Conservation (phyloP, 2,329 filamentous ascomycete species). For the Xylariaceae sp. region DNA sequence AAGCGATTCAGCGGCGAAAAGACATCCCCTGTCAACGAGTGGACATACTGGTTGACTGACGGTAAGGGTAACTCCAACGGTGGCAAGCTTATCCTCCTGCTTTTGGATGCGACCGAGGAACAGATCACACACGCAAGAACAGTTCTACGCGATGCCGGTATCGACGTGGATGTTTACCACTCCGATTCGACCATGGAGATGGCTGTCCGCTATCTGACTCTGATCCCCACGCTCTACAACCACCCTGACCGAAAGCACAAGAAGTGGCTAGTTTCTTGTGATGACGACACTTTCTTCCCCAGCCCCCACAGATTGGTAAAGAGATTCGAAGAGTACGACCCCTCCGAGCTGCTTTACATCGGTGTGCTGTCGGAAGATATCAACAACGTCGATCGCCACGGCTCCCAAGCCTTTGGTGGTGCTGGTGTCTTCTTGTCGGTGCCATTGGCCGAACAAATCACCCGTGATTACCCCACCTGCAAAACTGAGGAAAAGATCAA, state of each 20-base stretch:
- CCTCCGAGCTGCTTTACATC: slow-evolving; percentile 50
- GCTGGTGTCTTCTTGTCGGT: slow-evolving; percentile 58
- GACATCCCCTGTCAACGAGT: slow-evolving; percentile 52
- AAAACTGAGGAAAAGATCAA: slow-evolving; percentile 46
- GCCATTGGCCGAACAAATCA: slow-evolving; percentile 42
- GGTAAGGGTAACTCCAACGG: slow-evolving; percentile 51
- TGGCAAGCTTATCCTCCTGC: slow-evolving; percentile 50
- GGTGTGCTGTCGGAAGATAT: slow-evolving; percentile 59
- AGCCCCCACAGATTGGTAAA: slow-evolving; percentile 51
- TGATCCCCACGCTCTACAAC: slow-evolving; percentile 50
- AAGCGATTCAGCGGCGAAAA: slow-evolving; percentile 47
- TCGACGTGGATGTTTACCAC: slow-evolving; percentile 53
- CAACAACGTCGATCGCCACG: slow-evolving; percentile 54
- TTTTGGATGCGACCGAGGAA: slow-evolving; percentile 48
- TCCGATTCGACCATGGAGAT: slow-evolving; percentile 50
- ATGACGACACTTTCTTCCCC: slow-evolving; percentile 62
- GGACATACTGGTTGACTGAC: slow-evolving; percentile 57
- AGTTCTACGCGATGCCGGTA: slow-evolving; percentile 43
- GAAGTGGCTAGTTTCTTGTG: slow-evolving; percentile 58
- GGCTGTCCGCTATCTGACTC: slow-evolving; percentile 53
- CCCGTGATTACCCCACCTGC: slow-evolving; percentile 42
- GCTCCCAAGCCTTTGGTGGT: slow-evolving; percentile 59
- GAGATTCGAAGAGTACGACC: slow-evolving; percentile 48
- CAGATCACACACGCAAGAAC: slow-evolving; percentile 47
- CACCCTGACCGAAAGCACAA: slow-evolving; percentile 44